These are phyloP conservation scores for Cucurbita pepo DNA, from an alignment of 306 rosid species.

Conservation along the genomic window DNA sequence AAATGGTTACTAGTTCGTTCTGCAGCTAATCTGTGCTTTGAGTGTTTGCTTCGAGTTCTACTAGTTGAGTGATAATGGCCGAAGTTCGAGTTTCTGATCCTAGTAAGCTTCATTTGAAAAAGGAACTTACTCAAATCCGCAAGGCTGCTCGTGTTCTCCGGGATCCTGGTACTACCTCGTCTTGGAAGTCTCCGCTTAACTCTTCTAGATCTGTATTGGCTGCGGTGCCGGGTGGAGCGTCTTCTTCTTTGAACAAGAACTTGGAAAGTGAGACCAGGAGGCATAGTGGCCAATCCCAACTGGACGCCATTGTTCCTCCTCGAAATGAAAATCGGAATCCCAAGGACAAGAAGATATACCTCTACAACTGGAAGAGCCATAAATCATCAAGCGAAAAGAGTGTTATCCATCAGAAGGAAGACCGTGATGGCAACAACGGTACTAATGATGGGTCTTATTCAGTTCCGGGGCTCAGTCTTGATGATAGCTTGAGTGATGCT, in stretches of 20 bases:
- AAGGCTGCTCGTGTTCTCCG: constrained; percentile 81
- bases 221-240: constrained; percentile 11
- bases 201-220: constrained; percentile 52
- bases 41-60: not conserved
- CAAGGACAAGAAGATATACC: constrained; percentile 40
- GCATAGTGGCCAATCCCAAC: constrained; percentile 5
- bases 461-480: constrained; percentile 31
- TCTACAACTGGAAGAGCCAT: constrained; percentile 72
- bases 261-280: constrained; percentile 15
- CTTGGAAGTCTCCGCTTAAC: constrained; percentile 68
- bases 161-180: constrained; percentile 90
- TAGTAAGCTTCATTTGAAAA: constrained; percentile 65
- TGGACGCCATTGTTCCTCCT: constrained; percentile 3
- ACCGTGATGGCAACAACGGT: constrained; percentile 18
- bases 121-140: constrained; percentile 88
- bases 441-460: constrained; percentile 34
- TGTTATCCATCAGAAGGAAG: constrained; percentile 7
- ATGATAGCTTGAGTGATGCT: constrained; percentile 60
- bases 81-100: constrained; percentile 57
- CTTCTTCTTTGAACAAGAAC: constrained; percentile 25
- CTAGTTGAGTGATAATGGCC: constrained; percentile 19
- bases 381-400: constrained; percentile 41
- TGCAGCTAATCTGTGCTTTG: not conserved
- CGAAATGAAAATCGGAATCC: constrained; percentile 8
- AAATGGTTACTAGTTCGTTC: not conserved